phyloP scores from a whole-genome alignment of 495 filamentous ascomycete species.

The Talaromyces ruber region DNA sequence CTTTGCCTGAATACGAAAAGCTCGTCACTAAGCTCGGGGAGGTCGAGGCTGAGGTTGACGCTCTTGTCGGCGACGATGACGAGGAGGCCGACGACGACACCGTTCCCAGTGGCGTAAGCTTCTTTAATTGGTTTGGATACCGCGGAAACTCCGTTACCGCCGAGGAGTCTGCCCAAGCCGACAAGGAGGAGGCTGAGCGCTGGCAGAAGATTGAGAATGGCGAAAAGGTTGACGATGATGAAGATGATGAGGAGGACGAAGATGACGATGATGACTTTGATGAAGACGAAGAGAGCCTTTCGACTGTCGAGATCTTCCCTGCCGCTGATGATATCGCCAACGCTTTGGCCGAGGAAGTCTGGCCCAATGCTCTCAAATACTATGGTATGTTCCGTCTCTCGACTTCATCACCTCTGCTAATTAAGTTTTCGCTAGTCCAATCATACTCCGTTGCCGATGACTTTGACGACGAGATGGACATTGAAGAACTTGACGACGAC shows the following conservation, averaged over 20 bases:
- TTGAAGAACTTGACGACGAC: constrained; percentile 21
- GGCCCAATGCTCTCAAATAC: constrained; percentile 78
- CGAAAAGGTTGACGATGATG: constrained; percentile 37
- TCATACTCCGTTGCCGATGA: constrained; percentile 22
- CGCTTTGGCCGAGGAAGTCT: constrained; percentile 75
- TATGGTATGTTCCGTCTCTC: constrained; percentile 57
- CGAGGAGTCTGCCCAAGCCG: constrained; percentile 56
- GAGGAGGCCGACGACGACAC: constrained; percentile 26
- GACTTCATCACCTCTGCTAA: background rate
- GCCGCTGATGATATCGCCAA: constrained; percentile 73
- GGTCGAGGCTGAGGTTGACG: constrained; percentile 14
- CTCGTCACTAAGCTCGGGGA: constrained; percentile 37
- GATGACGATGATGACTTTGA: constrained; percentile 46
- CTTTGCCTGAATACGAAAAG: constrained; percentile 43
- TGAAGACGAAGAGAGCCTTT: constrained; percentile 45
- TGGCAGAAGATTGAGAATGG: constrained; percentile 46
- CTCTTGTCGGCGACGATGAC: constrained; percentile 24
- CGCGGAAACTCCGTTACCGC: constrained; percentile 55
- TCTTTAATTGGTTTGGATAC: constrained; percentile 86
- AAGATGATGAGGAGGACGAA: constrained; percentile 37
- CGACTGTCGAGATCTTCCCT: constrained; percentile 67
- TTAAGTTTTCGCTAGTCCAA: constrained; percentile 18
- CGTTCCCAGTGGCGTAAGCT: constrained; percentile 55
- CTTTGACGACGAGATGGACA: constrained; percentile 21
- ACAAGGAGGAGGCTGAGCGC: constrained; percentile 48